Conservation (phyloP, 2,329 filamentous ascomycete species). For the Conoideocrella luteorostrata region DNA sequence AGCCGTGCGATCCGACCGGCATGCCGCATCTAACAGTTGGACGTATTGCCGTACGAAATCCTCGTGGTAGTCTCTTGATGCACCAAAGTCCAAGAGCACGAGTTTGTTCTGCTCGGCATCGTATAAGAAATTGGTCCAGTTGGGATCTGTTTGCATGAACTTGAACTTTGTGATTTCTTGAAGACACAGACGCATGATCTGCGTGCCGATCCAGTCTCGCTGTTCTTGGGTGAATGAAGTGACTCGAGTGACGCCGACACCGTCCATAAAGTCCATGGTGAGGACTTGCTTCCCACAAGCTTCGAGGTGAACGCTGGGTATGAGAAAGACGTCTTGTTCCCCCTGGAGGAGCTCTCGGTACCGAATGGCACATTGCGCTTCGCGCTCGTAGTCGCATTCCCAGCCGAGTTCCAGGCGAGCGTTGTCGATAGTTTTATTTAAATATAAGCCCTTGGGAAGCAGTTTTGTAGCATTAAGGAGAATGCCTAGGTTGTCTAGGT, state of each 20-base stretch:
- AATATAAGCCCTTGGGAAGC: slow-evolving; percentile 83
- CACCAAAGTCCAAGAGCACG: slow-evolving; percentile 92
- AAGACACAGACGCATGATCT: slow-evolving; percentile 85
- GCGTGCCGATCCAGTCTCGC: slow-evolving; percentile 91
- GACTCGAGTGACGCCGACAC: slow-evolving; percentile 77
- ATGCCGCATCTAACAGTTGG: slow-evolving; percentile 71
- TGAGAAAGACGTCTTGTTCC: slow-evolving; percentile 66
- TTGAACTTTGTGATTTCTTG: slow-evolving; percentile 90
- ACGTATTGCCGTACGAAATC: slow-evolving; percentile 78
- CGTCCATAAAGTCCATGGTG: slow-evolving; percentile 88
- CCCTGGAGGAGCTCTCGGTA: slow-evolving; percentile 66
- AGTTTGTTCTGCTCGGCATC: slow-evolving; percentile 66
- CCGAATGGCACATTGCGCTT: slow-evolving; percentile 71
- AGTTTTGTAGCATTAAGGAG: slow-evolving; percentile 86
- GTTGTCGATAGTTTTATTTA: slow-evolving; percentile 96
- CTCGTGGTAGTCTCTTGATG: slow-evolving; percentile 76
- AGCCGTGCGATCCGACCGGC: slow-evolving; percentile 56
- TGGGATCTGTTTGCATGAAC: slow-evolving; percentile 99
- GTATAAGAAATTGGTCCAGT: slow-evolving; percentile 99
- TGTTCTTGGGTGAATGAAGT: slow-evolving; percentile 71
- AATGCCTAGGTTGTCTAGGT: slow-evolving; percentile 86
- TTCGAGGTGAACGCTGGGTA: slow-evolving; percentile 71
- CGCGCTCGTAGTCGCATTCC: slow-evolving; percentile 93
- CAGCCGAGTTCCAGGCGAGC: slow-evolving; percentile 85
- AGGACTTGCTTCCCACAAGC: slow-evolving; percentile 81